These are phyloP conservation scores for Cladochytrium replicatum DNA, from an alignment of 192 early-diverging fungal genomes.

Conservation along the genomic window DNA sequence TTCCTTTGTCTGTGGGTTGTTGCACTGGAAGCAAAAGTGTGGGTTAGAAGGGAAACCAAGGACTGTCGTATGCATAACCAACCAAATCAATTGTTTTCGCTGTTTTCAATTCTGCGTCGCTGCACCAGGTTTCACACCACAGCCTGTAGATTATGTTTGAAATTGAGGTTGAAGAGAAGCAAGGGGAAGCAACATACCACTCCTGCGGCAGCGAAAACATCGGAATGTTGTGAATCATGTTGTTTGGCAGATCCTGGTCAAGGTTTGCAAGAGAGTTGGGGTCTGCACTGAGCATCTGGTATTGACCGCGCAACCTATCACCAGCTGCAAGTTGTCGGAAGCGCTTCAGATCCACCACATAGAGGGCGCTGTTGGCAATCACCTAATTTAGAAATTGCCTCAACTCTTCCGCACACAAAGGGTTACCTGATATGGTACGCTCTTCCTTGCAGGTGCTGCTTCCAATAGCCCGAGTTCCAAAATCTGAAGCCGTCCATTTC, in stretches of 20 bases:
- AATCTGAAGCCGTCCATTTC: constrained; percentile 97
- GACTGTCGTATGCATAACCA: constrained; percentile 11
- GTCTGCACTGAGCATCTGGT: constrained; percentile 83
- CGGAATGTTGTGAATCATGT: constrained; percentile 84
- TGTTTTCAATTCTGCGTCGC: constrained; percentile 63
- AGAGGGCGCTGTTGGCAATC: constrained; percentile 58
- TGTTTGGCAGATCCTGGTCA: constrained; percentile 97
- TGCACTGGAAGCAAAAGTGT: constrained; percentile 53
- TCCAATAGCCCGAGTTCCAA: constrained; percentile 97
- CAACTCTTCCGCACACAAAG: background rate
- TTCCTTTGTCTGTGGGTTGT: constrained; percentile 97
- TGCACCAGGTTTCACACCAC: constrained; percentile 99
- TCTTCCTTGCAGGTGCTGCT: constrained; percentile 68
- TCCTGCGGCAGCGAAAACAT: constrained; percentile 90
- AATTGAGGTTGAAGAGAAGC: background rate
- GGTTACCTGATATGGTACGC: constrained; percentile 84
- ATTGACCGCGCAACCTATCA: constrained; percentile 84
- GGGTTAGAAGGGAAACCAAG: background rate
- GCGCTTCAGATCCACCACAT: constrained; percentile 86
- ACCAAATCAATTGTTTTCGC: constrained; percentile 97
- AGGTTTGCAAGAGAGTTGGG: constrained; percentile 84
- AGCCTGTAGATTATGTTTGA: constrained; percentile 29
- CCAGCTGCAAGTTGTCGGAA: constrained; percentile 93
- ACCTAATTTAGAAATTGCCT: constrained; percentile 11
- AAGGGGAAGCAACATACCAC: constrained; percentile 42